Percentiles rank a stretch among this genome's conserved stretches.
phyloP scores from a whole-genome alignment of 164 flowering plant species.

The Annona cherimola region DNA sequence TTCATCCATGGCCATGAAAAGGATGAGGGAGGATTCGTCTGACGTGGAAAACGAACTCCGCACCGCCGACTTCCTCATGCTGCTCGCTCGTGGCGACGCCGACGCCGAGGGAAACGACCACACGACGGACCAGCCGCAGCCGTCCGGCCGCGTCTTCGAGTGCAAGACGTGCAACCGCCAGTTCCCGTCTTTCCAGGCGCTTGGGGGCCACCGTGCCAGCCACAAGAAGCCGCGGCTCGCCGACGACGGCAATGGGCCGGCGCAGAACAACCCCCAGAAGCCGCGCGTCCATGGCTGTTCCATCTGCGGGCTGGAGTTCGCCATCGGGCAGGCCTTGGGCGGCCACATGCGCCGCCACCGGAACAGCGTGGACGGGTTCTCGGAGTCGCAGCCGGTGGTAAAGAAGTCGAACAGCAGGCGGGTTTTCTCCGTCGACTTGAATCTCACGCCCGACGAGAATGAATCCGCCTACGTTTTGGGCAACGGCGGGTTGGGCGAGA shows the following conservation, averaged over 20 bases:
- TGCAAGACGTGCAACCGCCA: conserved; percentile 82
- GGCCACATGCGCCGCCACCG: conserved; percentile 81
- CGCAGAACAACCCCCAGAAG: conserved; percentile 22
- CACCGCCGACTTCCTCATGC: conserved; percentile 63
- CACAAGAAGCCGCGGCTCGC: conserved; percentile 67
- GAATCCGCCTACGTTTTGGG: background rate
- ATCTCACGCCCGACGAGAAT: conserved; percentile 58
- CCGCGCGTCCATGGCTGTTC: conserved; percentile 65
- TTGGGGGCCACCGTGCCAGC: conserved; percentile 88
- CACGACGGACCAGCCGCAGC: background rate
- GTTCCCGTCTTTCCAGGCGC: conserved; percentile 83
- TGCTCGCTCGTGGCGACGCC: conserved; percentile 31
- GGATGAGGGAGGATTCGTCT: conserved; percentile 23
- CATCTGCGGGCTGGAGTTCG: conserved; percentile 64
- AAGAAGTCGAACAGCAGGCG: conserved; percentile 28
- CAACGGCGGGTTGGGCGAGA: conserved; percentile 1
- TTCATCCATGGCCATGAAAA: background rate
- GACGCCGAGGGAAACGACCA: background rate
- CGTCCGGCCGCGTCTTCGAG: conserved; percentile 46
- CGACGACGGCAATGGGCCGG: conserved; percentile 7
- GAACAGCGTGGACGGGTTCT: conserved; percentile 1
- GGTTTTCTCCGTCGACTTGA: conserved; percentile 51
- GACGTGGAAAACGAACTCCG: conserved; percentile 25
- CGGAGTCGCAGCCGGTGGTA: conserved; percentile 10
- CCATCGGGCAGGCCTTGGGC: conserved; percentile 69